Evolutionary conservation across 1,284 basidiomycete genomes (phyloP).

Genomic region (Golubevia sp.): DNA sequence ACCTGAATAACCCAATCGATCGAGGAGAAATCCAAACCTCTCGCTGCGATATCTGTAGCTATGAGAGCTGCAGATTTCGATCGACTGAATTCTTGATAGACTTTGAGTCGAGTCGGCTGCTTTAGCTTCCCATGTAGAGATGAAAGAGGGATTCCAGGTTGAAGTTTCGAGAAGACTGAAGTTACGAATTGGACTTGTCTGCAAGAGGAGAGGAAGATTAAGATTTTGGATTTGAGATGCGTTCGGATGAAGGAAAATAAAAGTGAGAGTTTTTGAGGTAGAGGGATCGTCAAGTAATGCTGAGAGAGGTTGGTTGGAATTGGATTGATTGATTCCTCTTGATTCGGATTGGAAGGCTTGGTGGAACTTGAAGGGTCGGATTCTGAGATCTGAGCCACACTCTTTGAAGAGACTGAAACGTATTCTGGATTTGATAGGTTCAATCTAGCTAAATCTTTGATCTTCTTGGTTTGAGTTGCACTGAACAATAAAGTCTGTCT

Average conservation of each 20-base stretch:
- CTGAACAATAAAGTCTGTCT: slow-evolving; percentile 91
- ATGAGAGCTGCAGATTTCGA: slow-evolving; percentile 53
- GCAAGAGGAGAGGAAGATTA: slow-evolving; percentile 92
- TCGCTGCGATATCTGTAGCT: slow-evolving; percentile 90
- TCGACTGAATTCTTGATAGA: slow-evolving; percentile 50
- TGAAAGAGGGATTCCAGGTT: slow-evolving; percentile 87
- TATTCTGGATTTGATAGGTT: slow-evolving; percentile 78
- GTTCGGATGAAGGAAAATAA: slow-evolving; percentile 95
- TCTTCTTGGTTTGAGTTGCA: slow-evolving; percentile 91
- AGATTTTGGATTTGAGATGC: slow-evolving; percentile 86
- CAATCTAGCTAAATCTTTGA: slow-evolving; percentile 85
- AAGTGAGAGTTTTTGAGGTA: slow-evolving; percentile 87
- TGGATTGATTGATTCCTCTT: slow-evolving; percentile 61
- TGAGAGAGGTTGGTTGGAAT: slow-evolving; percentile 81
- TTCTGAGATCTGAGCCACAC: slow-evolving; percentile 16
- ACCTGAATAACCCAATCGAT: slow-evolving; percentile 97
- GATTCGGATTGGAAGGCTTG: slow-evolving; percentile 25
- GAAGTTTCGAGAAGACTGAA: slow-evolving; percentile 91
- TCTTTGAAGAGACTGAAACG: slow-evolving; percentile 66
- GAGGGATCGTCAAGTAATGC: slow-evolving; percentile 81
- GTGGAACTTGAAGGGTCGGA: slow-evolving; percentile 65
- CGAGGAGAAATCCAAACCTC: slow-evolving; percentile 93
- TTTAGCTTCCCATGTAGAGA: slow-evolving; percentile 97
- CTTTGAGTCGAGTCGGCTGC: slow-evolving; percentile 77
- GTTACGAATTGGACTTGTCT: slow-evolving; percentile 89